A percentile compares a stretch with the other conserved stretches of the same genome.
phyloP scores from a whole-genome alignment of 768 basidiomycete genomes.

The Lactarius indigo region DNA sequence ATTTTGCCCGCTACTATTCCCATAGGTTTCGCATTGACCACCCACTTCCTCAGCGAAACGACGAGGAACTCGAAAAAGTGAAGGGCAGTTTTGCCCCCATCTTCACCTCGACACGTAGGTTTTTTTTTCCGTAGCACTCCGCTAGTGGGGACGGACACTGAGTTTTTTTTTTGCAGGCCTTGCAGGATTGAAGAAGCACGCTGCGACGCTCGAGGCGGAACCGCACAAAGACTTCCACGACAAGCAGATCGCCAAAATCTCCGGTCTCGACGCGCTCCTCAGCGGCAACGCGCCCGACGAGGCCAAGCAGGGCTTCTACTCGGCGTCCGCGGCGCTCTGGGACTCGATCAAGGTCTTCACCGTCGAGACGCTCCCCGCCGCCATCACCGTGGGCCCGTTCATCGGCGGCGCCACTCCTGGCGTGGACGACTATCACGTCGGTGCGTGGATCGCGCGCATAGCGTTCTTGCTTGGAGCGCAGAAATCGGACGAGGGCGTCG shows the following conservation, averaged over 20 bases:
- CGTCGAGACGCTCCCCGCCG: constrained; percentile 37
- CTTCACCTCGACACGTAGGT: constrained; percentile 43
- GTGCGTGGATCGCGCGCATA: constrained; percentile 50
- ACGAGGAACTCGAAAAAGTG: constrained; percentile 43
- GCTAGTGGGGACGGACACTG: background rate
- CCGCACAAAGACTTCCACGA: constrained; percentile 44
- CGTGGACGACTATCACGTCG: constrained; percentile 55
- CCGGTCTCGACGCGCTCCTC: constrained; percentile 41
- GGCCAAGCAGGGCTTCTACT: constrained; percentile 39
- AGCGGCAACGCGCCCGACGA: constrained; percentile 37
- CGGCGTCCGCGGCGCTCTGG: constrained; percentile 39
- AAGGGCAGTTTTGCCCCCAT: constrained; percentile 32
- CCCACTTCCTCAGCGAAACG: constrained; percentile 36
- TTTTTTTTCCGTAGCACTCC: background rate
- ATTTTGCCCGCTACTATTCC: background rate
- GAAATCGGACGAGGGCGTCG: constrained; percentile 37
- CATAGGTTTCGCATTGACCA: background rate
- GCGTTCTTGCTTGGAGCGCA: constrained; percentile 38
- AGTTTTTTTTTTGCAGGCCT: constrained; percentile 37
- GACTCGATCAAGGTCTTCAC: constrained; percentile 37
- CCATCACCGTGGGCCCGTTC: constrained; percentile 44
- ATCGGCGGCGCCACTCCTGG: constrained; percentile 45
- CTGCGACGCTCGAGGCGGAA: constrained; percentile 34
- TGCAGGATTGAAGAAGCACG: constrained; percentile 38
- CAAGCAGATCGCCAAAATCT: constrained; percentile 39